These are phyloP conservation scores for Rhynchospora pubera DNA, from an alignment of 176 grass and related monocot species.

Conservation along the genomic window DNA sequence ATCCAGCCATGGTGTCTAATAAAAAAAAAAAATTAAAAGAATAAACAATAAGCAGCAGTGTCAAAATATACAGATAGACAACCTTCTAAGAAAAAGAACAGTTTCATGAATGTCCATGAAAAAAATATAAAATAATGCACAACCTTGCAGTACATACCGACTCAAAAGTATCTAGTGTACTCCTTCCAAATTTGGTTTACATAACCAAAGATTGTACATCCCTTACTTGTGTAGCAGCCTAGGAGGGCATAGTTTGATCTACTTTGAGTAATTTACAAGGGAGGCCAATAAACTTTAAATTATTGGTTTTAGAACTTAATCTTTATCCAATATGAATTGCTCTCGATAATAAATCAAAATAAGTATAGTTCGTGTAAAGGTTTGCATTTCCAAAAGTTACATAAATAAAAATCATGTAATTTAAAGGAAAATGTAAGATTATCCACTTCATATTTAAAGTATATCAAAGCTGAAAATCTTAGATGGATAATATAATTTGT, in stretches of 20 bases:
- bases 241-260: not conserved
- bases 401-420: not conserved
- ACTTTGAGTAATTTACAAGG: not conserved
- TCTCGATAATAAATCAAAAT: not conserved
- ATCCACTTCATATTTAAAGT: not conserved
- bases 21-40: too few species aligned
- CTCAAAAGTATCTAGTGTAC: not conserved
- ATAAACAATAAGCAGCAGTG: not conserved
- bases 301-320: not conserved
- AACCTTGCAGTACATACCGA: not conserved
- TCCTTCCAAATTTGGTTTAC: not conserved
- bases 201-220: not conserved
- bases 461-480: not conserved
- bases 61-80: not conserved
- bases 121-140: not conserved
- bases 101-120: not conserved
- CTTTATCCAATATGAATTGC: not conserved
- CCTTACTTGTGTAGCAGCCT: not conserved
- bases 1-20: conserved; percentile 84
- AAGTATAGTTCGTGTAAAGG: not conserved
- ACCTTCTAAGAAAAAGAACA: not conserved
- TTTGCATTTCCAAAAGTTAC: not conserved
- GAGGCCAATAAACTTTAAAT: not conserved
- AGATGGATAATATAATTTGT: not conserved
- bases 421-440: not conserved